Conservation (phyloP, 2,329 filamentous ascomycete species). For the Exserohilum turcica region DNA sequence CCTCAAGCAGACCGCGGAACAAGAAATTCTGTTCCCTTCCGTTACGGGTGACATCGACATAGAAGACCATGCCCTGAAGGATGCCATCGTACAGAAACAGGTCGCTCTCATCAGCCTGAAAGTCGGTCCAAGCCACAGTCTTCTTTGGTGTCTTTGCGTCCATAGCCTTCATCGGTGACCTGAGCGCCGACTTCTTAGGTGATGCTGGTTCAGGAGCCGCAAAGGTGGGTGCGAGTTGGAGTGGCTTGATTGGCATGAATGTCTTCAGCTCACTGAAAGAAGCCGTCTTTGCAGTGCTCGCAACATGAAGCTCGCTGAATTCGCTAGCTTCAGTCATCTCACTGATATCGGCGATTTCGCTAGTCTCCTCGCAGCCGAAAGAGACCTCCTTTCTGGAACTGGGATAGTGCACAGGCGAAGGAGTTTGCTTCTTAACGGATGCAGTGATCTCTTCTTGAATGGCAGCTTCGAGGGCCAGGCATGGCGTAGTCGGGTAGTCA, state of each 20-base stretch:
- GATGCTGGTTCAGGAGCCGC: slow-evolving; percentile 25
- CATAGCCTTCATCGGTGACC: slow-evolving; percentile 42
- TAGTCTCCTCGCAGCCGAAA: slow-evolving; percentile 12
- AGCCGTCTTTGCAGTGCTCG: slow-evolving; percentile 19
- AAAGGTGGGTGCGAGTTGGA: slow-evolving; percentile 14
- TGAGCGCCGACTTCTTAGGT: slow-evolving; percentile 42
- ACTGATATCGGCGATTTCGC: slow-evolving; percentile 20
- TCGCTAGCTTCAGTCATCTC: slow-evolving; percentile 23
- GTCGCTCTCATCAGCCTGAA: slow-evolving; percentile 28
- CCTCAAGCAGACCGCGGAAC: slow-evolving; percentile 76
- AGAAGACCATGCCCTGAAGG: slow-evolving; percentile 70
- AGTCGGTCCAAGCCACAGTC: slow-evolving; percentile 40
- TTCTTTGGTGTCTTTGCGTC: slow-evolving; percentile 45
- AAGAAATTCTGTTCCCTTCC: slow-evolving; percentile 65
- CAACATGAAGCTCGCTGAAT: slow-evolving; percentile 16
- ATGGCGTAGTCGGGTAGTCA: slow-evolving; percentile 30
- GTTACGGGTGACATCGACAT: slow-evolving; percentile 81
- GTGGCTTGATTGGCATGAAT: slow-evolving; percentile 23
- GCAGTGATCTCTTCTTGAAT: slow-evolving; percentile 33
- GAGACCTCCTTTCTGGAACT: slow-evolving; percentile 16
- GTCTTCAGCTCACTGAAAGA: slow-evolving; percentile 15
- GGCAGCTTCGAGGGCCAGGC: slow-evolving; percentile 31
- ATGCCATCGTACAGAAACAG: slow-evolving; percentile 31
- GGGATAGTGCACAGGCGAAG: slow-evolving; percentile 24
- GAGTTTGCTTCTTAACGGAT: slow-evolving; percentile 35